Evolutionary conservation across 1,284 basidiomycete species (phyloP).

Genomic region (Papiliotrema flavescens): DNA sequence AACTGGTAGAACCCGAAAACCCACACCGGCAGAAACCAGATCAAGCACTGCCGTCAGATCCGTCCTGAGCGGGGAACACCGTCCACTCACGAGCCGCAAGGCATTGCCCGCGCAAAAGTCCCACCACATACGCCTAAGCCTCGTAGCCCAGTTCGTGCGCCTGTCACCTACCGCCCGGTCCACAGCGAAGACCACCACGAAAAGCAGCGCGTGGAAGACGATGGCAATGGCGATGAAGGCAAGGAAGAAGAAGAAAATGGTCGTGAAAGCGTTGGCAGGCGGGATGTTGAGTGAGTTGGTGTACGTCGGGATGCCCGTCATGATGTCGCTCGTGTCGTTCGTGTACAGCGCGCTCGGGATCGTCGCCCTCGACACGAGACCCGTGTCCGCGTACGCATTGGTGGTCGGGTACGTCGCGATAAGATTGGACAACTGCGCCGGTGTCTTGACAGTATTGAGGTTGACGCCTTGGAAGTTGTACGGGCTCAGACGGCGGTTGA

Average conservation of each 20-base stretch:
- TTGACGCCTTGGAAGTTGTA: conserved; percentile 57
- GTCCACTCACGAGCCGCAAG: conserved; percentile 40
- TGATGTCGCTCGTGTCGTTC: conserved; percentile 46
- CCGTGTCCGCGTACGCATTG: not conserved
- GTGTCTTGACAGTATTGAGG: conserved; percentile 44
- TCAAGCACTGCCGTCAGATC: conserved; percentile 54
- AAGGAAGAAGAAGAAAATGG: conserved; percentile 67
- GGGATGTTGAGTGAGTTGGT: conserved; percentile 69
- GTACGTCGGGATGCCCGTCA: conserved; percentile 76
- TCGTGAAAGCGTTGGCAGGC: conserved; percentile 78
- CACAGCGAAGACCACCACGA: conserved; percentile 49
- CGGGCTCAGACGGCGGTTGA: conserved; percentile 73
- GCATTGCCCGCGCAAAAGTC: conserved; percentile 46
- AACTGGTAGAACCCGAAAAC: conserved; percentile 83
- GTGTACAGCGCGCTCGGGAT: conserved; percentile 64
- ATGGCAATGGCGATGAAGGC: conserved; percentile 60
- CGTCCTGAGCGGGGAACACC: not conserved
- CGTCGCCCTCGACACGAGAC: conserved; percentile 43
- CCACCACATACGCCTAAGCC: conserved; percentile 55
- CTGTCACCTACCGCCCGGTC: conserved; percentile 28
- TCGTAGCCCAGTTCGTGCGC: conserved; percentile 41
- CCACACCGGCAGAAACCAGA: conserved; percentile 64
- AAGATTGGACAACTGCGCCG: conserved; percentile 8
- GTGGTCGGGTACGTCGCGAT: conserved; percentile 9
- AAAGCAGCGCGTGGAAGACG: conserved; percentile 57